Conservation (phyloP, 2,329 filamentous ascomycete species). For the Colletotrichum abscissum region DNA sequence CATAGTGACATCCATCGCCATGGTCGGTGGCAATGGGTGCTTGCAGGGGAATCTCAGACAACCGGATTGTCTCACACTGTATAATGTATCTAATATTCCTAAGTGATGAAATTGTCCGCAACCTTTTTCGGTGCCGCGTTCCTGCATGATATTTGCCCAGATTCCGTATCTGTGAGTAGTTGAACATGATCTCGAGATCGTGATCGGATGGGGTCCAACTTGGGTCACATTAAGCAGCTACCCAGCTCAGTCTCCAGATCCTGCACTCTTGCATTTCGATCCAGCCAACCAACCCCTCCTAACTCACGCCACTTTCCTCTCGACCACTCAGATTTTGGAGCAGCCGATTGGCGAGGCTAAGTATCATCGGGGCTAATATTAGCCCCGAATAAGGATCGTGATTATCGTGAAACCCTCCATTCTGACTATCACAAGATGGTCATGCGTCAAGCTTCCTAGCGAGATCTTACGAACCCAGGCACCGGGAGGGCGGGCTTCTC, state of each 20-base stretch:
- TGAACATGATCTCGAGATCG: background rate
- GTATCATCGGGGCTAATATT: background rate
- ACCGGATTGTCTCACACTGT: background rate
- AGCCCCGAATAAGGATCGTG: background rate
- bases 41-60: background rate
- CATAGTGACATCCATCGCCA: background rate
- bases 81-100: background rate
- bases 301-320: background rate
- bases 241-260: constrained; percentile 13
- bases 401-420: constrained; percentile 5
- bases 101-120: background rate
- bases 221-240: background rate
- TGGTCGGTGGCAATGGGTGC: background rate
- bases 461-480: constrained; percentile 19
- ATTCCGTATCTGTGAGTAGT: background rate
- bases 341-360: background rate
- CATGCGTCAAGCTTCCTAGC: background rate
- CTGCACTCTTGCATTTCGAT: constrained; percentile 32
- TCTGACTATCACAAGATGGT: background rate
- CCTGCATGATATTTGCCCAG: background rate
- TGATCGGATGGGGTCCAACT: background rate
- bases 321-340: background rate
- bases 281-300: constrained; percentile 14
- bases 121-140: background rate
- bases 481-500: constrained; percentile 6